A percentile compares a stretch with the other conserved stretches of the same genome.
Evolutionary conservation across 2,329 filamentous ascomycete species (phyloP).

Genomic region (Ceratocystis huliohia): DNA sequence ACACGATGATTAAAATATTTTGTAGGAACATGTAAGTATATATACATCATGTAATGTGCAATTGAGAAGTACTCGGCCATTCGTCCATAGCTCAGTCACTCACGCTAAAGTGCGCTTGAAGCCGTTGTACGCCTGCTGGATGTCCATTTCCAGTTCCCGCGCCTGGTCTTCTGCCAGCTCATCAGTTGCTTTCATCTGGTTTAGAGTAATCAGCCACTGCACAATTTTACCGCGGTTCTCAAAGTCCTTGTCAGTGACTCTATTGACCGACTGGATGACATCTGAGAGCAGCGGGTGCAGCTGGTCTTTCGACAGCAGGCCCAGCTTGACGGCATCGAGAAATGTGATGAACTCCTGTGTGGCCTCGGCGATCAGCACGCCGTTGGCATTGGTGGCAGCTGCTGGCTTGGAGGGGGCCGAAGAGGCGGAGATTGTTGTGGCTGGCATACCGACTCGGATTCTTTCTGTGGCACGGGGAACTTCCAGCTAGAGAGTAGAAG

Average conservation of each 20-base stretch:
- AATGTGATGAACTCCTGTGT: constrained; percentile 99
- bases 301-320: constrained; percentile 86
- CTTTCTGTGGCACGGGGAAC: constrained; percentile 88
- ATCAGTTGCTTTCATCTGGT: constrained; percentile 94
- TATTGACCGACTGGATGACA: constrained; percentile 93
- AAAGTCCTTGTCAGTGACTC: constrained; percentile 90
- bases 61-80: background rate
- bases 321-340: constrained; percentile 83
- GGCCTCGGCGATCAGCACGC: constrained; percentile 67
- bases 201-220: constrained; percentile 92
- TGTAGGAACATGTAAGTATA: constrained; percentile 12
- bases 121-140: constrained; percentile 85
- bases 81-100: constrained; percentile 25
- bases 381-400: constrained; percentile 39
- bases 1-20: background rate
- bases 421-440: constrained; percentile 55
- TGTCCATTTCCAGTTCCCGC: constrained; percentile 80
- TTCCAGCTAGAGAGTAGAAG: constrained; percentile 54
- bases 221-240: constrained; percentile 94
- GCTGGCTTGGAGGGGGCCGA: constrained; percentile 32
- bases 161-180: constrained; percentile 79
- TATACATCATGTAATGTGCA: background rate
- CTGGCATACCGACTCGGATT: constrained; percentile 81
- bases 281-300: constrained; percentile 91
- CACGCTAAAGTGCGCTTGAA: constrained; percentile 68